Conservation (phyloP, 805 yeast genomes). For the Wickerhamomyces canadensis region DNA sequence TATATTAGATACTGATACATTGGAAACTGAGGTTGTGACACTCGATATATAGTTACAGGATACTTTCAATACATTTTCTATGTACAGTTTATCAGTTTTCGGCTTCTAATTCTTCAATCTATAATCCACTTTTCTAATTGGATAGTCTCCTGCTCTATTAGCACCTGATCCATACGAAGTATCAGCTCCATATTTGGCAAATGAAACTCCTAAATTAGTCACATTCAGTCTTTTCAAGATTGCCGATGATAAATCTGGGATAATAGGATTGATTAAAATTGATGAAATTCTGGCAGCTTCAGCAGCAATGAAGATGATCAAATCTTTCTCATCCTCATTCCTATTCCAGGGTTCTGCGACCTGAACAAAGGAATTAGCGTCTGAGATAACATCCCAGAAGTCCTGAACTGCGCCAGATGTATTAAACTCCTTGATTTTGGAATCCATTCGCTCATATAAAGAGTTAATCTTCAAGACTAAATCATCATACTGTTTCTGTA, state of each 20-base stretch:
- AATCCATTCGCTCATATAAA: conserved; percentile 35
- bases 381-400: conserved; percentile 54
- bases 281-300: conserved; percentile 67
- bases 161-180: conserved; percentile 51
- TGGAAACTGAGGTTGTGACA: conserved; percentile 47
- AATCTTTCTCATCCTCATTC: conserved; percentile 36
- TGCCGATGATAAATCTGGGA: conserved; percentile 55
- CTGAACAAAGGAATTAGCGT: conserved; percentile 66
- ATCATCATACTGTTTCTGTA: conserved; percentile 7
- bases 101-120: conserved; percentile 6
- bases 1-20: conserved; percentile 50
- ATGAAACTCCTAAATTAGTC: conserved; percentile 35
- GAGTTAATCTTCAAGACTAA: conserved; percentile 30
- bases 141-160: conserved; percentile 46
- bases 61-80: too few relatives aligned
- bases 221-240: conserved; percentile 66
- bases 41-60: conserved; percentile 9
- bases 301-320: conserved; percentile 56
- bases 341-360: conserved; percentile 70
- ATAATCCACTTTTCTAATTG: conserved; percentile 32
- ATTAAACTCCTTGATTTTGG: conserved; percentile 40
- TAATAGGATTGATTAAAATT: conserved; percentile 64
- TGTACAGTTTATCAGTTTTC: too few relatives aligned
- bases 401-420: conserved; percentile 49
- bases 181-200: conserved; percentile 54